These are phyloP conservation scores for Silene noctiflora DNA, from an alignment of 179 eudicot species.

Conservation along the genomic window DNA sequence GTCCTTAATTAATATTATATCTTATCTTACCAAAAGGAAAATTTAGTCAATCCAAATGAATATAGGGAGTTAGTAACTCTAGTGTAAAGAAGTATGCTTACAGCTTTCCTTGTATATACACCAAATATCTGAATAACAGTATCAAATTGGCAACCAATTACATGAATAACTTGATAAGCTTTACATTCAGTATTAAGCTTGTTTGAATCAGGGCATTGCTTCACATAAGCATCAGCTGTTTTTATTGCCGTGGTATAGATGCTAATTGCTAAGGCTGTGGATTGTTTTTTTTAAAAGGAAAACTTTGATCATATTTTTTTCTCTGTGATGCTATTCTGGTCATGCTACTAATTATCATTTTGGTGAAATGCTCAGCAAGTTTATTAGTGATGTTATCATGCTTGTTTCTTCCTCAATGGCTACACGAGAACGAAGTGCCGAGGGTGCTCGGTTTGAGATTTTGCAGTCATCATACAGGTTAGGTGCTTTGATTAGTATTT, in stretches of 20 bases:
- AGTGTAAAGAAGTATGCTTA: background rate
- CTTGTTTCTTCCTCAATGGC: constrained; percentile 75
- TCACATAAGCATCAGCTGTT: background rate
- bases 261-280: background rate
- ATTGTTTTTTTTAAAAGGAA: background rate
- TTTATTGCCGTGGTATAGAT: background rate
- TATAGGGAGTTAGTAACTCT: background rate
- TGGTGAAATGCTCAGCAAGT: constrained; percentile 55
- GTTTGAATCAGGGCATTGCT: background rate
- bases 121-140: background rate
- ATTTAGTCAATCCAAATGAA: too few relatives aligned
- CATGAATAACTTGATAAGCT: background rate
- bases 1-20: background rate
- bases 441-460: constrained; percentile 87
- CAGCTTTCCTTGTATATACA: background rate
- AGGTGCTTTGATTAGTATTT: background rate
- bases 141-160: too few relatives aligned
- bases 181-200: background rate
- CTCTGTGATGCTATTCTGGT: constrained; percentile 3
- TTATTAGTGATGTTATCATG: constrained; percentile 83
- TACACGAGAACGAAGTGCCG: constrained; percentile 69
- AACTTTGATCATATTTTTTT: background rate
- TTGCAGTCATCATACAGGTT: constrained; percentile 83
- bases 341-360: constrained; percentile 8
- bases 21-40: background rate